Evolutionary conservation across 495 filamentous ascomycete genomes (phyloP).

Genomic region (Penicillium simplicissimum): DNA sequence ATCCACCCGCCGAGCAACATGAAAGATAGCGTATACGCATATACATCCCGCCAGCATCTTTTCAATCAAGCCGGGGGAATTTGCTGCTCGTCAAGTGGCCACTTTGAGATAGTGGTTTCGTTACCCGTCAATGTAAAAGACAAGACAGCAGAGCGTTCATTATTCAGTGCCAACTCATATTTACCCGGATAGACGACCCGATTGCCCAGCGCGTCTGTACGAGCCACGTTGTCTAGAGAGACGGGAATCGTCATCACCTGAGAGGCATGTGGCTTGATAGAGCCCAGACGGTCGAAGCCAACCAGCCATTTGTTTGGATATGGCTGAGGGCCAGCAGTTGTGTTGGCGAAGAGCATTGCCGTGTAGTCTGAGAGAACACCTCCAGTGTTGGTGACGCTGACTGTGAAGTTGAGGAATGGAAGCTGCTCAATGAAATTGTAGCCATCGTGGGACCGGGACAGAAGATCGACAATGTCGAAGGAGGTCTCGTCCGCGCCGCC

Average conservation of each 20-base stretch:
- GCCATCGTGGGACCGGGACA: conserved; percentile 26
- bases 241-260: conserved; percentile 46
- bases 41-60: not conserved
- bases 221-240: conserved; percentile 58
- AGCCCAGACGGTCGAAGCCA: conserved; percentile 55
- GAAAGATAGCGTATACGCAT: too few relatives aligned
- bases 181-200: conserved; percentile 64
- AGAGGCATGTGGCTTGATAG: conserved; percentile 41
- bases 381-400: conserved; percentile 55
- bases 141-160: conserved; percentile 32
- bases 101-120: conserved; percentile 30
- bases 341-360: conserved; percentile 56
- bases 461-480: conserved; percentile 34
- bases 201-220: conserved; percentile 59
- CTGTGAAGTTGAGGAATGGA: conserved; percentile 48
- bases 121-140: conserved; percentile 36
- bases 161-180: conserved; percentile 61
- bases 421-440: conserved; percentile 34
- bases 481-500: conserved; percentile 1
- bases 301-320: conserved; percentile 65
- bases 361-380: conserved; percentile 58
- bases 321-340: conserved; percentile 57
- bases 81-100: conserved; percentile 36
- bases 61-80: conserved; percentile 24
- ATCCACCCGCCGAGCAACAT: too few relatives aligned